Base-by-base conservation (phyloP, 768 basidiomycete species). In the Mycena amicta region DNA sequence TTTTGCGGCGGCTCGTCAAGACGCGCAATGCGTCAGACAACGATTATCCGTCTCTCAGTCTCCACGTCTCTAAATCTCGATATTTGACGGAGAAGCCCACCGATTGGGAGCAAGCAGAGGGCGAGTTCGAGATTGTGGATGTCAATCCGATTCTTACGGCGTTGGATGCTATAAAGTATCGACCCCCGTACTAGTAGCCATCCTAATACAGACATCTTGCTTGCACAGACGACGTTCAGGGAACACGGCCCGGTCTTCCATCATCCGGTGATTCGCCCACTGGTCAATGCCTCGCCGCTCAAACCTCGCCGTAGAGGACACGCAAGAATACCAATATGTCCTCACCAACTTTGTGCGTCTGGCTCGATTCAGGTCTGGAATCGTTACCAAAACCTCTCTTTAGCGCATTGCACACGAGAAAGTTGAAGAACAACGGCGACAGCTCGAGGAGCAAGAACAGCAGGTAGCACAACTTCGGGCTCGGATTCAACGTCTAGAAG, bases 371-470 rank as follows among this genome's bases (percentile, higher is more conserved):
- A 50, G 45, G 31, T 23, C 40, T 43, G 41, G 23, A 25, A 18
- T 31, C 31, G 23, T 22, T 61, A 11, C 23, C 29, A 27, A 28
- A 23, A 22, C 40, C 55, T 27, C 30, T 33, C 47, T 50, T 30
- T 68, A 91, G 91, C 83, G 90, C 53, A 89, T 93, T 69, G 92
- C 92, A 27, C 92, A 93, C 77, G 88, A 93, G 72, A 92, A 90
- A 71, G 92, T 93, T 63, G 92, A 93, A 71, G 83, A 88, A 64
- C 92, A 93, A 69, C 78, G 92, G 12, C 68, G 67, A 13, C 90
- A 93, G 67, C 81, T 93, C 22, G 88, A 92, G 67, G 88, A 91
- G 69, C 92, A 93, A 69, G 92, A 94, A 62, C 79, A 84, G 61
- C 90, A 93, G 70, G 87, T 93, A 45, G 93, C 90, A 1, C 75